phyloP scores from a whole-genome alignment of 2,329 filamentous ascomycete genomes.

The Aureobasidium lini region DNA sequence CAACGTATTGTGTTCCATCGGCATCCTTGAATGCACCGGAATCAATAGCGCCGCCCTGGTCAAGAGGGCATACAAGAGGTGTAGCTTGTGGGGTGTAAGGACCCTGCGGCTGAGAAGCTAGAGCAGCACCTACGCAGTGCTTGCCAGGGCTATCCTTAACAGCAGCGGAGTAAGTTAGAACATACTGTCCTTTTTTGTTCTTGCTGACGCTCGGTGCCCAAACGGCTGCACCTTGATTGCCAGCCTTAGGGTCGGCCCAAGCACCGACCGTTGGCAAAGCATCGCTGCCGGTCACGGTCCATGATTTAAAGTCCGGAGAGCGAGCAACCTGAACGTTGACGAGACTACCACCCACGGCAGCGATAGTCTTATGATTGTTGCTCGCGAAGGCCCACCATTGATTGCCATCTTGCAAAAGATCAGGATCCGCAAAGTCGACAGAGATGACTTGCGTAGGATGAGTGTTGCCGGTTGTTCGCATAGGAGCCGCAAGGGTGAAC shows the following conservation, averaged over 20 bases:
- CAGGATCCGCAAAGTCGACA: slow-evolving; percentile 32
- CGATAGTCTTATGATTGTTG: slow-evolving; percentile 25
- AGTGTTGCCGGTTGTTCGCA: slow-evolving; percentile 5
- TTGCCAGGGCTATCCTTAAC: slow-evolving; percentile 19
- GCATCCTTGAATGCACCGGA: slow-evolving; percentile 22
- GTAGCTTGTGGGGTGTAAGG: slow-evolving; percentile 21
- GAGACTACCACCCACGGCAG: slow-evolving; percentile 22
- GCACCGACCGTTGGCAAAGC: slow-evolving; percentile 25
- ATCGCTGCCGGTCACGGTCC: slow-evolving; percentile 24
- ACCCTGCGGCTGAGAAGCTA: slow-evolving; percentile 19
- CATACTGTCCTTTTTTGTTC: slow-evolving; percentile 20
- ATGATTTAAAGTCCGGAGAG: slow-evolving; percentile 29
- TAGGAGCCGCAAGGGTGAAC: neutral
- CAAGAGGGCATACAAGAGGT: slow-evolving; percentile 21
- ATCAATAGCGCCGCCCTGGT: slow-evolving; percentile 25
- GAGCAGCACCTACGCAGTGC: slow-evolving; percentile 25
- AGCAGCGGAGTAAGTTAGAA: slow-evolving; percentile 25
- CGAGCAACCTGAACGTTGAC: slow-evolving; percentile 30
- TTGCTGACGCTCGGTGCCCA: slow-evolving; percentile 31
- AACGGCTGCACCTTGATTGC: slow-evolving; percentile 21
- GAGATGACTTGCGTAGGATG: slow-evolving; percentile 3
- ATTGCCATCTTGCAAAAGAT: slow-evolving; percentile 24
- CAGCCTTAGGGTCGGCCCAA: slow-evolving; percentile 23
- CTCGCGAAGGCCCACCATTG: slow-evolving; percentile 34
- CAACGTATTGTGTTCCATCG: slow-evolving; percentile 20